Percentiles rank a stretch among this genome's conserved stretches.
These are phyloP conservation scores for Wickerhamomyces silvicola DNA, from an alignment of 805 yeast genomes.

Conservation along the genomic window DNA sequence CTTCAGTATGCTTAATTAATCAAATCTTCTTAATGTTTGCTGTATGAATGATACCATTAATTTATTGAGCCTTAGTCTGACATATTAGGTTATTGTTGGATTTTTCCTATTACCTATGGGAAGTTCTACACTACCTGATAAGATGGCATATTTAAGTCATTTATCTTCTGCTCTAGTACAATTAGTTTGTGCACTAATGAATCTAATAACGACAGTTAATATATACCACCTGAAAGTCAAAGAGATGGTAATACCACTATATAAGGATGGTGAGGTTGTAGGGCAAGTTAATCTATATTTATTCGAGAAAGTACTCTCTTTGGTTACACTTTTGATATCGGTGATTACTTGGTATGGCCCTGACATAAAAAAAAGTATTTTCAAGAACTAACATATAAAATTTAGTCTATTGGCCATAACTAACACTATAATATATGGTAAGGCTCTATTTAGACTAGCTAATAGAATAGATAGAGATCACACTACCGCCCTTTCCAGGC, in stretches of 20 bases:
- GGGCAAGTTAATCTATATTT: no score
- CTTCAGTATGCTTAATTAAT: constrained; percentile 9
- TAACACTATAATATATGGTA: constrained; percentile 3
- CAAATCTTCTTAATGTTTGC: constrained; percentile 6
- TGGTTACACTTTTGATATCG: constrained; percentile 3
- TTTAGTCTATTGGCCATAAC: not conserved
- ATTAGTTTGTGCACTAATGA: not conserved
- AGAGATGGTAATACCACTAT: not conserved
- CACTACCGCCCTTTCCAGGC: no score
- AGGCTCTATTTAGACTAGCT: constrained; percentile 10
- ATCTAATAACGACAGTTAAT: not conserved
- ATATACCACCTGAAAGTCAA: no score
- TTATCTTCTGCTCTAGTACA: constrained; percentile 3
- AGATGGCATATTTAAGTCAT: constrained; percentile 2
- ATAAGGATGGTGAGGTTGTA: no score
- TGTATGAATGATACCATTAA: no score
- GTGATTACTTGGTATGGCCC: not conserved
- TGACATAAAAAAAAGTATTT: no score
- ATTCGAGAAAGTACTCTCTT: no score
- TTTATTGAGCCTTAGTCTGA: no score
- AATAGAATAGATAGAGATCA: constrained; percentile 8
- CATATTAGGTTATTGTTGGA: no score
- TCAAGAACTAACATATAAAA: no score
- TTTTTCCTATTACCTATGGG: constrained; percentile 6
- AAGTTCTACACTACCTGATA: constrained; percentile 5